Evolutionary conservation across 148 eudicot genomes (phyloP).

Genomic region (Diospyros lotus): DNA sequence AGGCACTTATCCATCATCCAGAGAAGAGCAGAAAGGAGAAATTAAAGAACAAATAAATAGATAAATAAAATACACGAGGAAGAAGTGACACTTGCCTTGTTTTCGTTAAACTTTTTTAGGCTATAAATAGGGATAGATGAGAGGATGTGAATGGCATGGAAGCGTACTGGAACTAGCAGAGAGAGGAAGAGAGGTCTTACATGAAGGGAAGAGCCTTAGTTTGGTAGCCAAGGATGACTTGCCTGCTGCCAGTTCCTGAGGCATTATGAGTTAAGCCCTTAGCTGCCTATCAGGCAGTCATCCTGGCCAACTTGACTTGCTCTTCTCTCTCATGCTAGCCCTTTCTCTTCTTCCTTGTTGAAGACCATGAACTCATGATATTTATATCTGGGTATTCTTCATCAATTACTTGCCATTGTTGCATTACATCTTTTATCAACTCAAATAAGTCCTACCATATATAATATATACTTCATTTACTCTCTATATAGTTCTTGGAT

Average conservation of each 20-base stretch:
- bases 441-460: too few relatives aligned
- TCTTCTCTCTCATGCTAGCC: slow-evolving; percentile 19
- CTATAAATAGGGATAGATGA: not conserved
- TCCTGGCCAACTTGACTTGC: slow-evolving; percentile 14
- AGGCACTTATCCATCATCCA: too few relatives aligned
- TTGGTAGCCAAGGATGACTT: slow-evolving; percentile 27
- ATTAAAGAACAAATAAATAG: not conserved
- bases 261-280: not conserved
- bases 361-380: too few relatives aligned
- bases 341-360: slow-evolving; percentile 11
- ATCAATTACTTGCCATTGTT: too few relatives aligned
- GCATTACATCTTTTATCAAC: too few relatives aligned
- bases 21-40: slow-evolving; percentile 2
- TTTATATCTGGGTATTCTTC: too few relatives aligned
- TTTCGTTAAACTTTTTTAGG: not conserved
- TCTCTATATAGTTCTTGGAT: too few relatives aligned
- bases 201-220: slow-evolving; percentile 18
- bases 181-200: slow-evolving; percentile 18
- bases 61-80: too few relatives aligned
- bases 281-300: slow-evolving; percentile 17
- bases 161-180: not conserved
- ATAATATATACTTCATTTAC: too few relatives aligned
- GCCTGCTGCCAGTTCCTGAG: not conserved
- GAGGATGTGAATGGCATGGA: too few relatives aligned
- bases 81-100: too few relatives aligned